Base-by-base conservation (phyloP, 139 green algal species). In the Klebsormidium nitens region DNA sequence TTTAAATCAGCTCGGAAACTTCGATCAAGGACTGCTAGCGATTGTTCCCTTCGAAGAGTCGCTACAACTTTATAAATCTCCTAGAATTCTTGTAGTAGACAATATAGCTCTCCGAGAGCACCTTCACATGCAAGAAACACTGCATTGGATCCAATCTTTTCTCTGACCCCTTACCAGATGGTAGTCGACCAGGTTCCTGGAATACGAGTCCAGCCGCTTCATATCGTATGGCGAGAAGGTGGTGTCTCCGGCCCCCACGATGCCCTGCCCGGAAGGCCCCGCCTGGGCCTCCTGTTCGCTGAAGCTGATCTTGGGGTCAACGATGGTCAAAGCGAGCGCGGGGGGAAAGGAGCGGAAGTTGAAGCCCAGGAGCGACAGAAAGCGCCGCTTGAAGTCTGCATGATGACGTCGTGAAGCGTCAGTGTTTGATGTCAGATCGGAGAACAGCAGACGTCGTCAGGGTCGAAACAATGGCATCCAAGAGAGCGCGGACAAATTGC, bases 171-270 rank as follows among this genome's bases (percentile, higher is more conserved):
- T 8, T 26, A 75, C 68, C 38, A 98, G 60, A 82, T 97, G 93
- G 80, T 97, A 91, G 82, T 99, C 94, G 31, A 95, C 90, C 47
- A 99, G 79, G 67, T 88, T 94, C 83, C 84, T 90, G 61, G 85
- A 71, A 80, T 98, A 99, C 5, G 91, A 90, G 85, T 97, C 83
- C 36, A 86, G 78, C n/a, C 93, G 81, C 63, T 92, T 90, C 6
- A 97, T 83, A 74, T 98, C 93, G 72, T 96, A 79, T 11, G 72
- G 72, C 2, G 72, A 66, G 19, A 79, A 34, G 8, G 38, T 23
- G 1, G 35, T 47, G 29, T 17, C 34, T 23, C 11, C 8, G 55
- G 55, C 11, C 31, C 8, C 55, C 55, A 63, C 55, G 8, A 63
- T 14, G 14, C 14, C 14, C 8, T 8, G 55, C 55, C 14, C 55